These are phyloP conservation scores for Metarhizium anisopliae DNA, from an alignment of 2,329 filamentous ascomycete genomes.

Conservation along the genomic window DNA sequence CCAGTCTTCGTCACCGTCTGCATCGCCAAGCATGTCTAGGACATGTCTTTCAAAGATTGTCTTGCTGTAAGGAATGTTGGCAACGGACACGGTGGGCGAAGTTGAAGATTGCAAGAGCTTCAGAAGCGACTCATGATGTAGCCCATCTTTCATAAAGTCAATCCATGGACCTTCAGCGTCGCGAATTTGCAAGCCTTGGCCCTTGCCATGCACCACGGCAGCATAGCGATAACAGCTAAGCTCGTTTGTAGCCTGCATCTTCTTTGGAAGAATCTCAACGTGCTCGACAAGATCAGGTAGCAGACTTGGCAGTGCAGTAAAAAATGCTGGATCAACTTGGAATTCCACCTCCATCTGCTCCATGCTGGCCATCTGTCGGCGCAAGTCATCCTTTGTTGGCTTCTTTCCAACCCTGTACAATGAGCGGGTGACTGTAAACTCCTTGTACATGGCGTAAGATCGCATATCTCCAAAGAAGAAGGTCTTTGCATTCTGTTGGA, in stretches of 20 bases:
- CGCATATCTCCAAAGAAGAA: constrained; percentile 15
- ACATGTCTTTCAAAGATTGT: constrained; percentile 16
- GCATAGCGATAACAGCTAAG: constrained; percentile 17
- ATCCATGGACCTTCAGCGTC: neutral
- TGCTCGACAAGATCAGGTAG: constrained; percentile 12
- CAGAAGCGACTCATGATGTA: neutral
- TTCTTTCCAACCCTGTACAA: constrained; percentile 1
- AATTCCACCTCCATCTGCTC: constrained; percentile 13
- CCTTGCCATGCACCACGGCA: constrained; percentile 12
- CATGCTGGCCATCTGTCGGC: constrained; percentile 5
- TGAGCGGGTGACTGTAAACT: constrained; percentile 9
- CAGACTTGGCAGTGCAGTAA: constrained; percentile 8
- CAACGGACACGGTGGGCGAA: constrained; percentile 1
- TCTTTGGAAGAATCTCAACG: constrained; percentile 17
- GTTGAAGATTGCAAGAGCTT: neutral
- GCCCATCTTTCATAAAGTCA: neutral
- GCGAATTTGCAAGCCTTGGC: neutral
- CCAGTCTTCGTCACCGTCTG: neutral
- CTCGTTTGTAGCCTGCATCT: constrained; percentile 17
- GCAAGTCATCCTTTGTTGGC: constrained; percentile 2
- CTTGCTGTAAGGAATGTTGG: constrained; percentile 14
- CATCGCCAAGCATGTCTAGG: constrained; percentile 2
- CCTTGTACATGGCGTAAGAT: constrained; percentile 8
- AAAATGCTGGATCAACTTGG: constrained; percentile 17
- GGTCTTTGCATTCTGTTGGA: neutral